Conservation (phyloP, 176 grass and related monocot genomes). For the Oryza meridionalis region DNA sequence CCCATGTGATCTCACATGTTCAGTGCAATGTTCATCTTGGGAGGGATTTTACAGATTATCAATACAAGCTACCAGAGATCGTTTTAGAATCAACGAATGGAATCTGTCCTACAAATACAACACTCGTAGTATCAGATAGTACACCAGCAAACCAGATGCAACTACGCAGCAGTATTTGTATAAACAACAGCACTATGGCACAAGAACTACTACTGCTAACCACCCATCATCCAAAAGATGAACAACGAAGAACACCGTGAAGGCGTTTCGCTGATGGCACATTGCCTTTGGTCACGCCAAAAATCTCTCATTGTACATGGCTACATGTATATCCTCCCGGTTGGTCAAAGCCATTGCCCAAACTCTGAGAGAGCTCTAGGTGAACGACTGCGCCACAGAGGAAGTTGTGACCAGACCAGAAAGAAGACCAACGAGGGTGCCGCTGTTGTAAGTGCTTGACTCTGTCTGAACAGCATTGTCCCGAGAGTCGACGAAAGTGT, state of each 20-base stretch:
- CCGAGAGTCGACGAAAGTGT: slow-evolving; percentile 69
- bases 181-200: slow-evolving; percentile 16
- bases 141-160: slow-evolving; percentile 36
- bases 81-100: slow-evolving; percentile 50
- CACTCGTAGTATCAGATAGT: slow-evolving; percentile 38
- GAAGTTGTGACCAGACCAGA: slow-evolving; percentile 80
- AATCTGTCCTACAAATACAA: slow-evolving; percentile 44
- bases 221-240: slow-evolving; percentile 19
- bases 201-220: slow-evolving; percentile 38
- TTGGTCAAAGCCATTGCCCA: slow-evolving; percentile 3
- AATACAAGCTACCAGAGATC: slow-evolving; percentile 27
- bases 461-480: slow-evolving; percentile 85
- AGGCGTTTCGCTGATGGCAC: background rate
- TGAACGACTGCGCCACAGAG: slow-evolving; percentile 69
- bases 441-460: slow-evolving; percentile 95
- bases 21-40: background rate
- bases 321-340: slow-evolving; percentile 1
- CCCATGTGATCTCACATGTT: slow-evolving; percentile 19
- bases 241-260: background rate
- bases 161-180: background rate
- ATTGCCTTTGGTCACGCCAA: slow-evolving; percentile 1
- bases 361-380: slow-evolving; percentile 38
- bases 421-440: slow-evolving; percentile 73
- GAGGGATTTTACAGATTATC: background rate
- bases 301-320: slow-evolving; percentile 10